phyloP scores from a whole-genome alignment of 306 rosid species.

The Prinsepia uniflora region DNA sequence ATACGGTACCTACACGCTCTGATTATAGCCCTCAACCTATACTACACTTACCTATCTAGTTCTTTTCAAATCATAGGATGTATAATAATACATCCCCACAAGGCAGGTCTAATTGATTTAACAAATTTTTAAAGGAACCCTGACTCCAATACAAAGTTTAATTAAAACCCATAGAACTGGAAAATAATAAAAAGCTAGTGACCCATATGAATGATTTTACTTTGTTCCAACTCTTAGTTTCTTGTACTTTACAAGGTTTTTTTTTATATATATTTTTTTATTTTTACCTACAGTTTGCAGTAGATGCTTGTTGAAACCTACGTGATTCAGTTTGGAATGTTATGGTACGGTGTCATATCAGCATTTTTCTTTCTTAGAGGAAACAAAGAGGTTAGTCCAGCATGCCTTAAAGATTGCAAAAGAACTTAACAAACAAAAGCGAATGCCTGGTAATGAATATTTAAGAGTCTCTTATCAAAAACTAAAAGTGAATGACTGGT shows the following conservation, averaged over 20 bases:
- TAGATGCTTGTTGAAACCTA: slow-evolving; percentile 1
- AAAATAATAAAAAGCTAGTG: background rate
- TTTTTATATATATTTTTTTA: background rate
- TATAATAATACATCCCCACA: background rate
- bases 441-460: background rate
- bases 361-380: background rate
- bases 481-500: background rate
- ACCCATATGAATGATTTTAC: background rate
- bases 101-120: background rate
- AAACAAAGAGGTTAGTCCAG: background rate
- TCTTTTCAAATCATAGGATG: background rate
- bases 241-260: slow-evolving; percentile 9
- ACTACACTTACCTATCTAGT: background rate
- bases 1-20: background rate
- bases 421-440: slow-evolving; percentile 3
- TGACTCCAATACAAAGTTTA: background rate
- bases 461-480: background rate
- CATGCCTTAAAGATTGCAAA: background rate
- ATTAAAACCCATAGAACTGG: background rate
- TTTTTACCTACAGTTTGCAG: background rate
- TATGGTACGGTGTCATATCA: background rate
- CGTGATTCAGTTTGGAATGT: slow-evolving; percentile 4
- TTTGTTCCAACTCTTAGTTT: background rate
- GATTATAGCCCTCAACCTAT: background rate
- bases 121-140: background rate